Evolutionary conservation across 2,329 filamentous ascomycete species (phyloP).

Genomic region (Colletotrichum orchidophilum): DNA sequence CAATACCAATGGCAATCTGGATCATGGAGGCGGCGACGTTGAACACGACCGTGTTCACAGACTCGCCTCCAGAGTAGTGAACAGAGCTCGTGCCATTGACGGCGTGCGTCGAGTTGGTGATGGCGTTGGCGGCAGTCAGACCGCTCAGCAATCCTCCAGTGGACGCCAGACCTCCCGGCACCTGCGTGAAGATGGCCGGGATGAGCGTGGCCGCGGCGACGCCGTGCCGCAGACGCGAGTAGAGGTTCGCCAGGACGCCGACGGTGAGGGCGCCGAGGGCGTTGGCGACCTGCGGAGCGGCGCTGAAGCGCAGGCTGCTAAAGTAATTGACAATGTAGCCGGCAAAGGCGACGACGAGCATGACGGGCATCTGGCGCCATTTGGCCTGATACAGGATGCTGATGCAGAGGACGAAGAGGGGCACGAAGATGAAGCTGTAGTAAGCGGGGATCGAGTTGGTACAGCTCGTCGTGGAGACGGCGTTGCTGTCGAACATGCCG

Average conservation of each 20-base stretch:
- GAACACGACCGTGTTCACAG: slow-evolving; percentile 50
- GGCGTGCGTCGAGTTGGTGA: slow-evolving; percentile 49
- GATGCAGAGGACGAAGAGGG: slow-evolving; percentile 76
- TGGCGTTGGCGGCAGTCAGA: slow-evolving; percentile 52
- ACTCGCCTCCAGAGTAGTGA: slow-evolving; percentile 34
- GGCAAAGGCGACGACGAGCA: slow-evolving; percentile 76
- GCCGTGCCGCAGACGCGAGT: slow-evolving; percentile 69
- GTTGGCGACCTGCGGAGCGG: slow-evolving; percentile 79
- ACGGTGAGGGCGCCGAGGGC: slow-evolving; percentile 81
- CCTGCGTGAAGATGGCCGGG: slow-evolving; percentile 59
- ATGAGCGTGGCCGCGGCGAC: slow-evolving; percentile 58
- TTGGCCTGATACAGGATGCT: slow-evolving; percentile 83
- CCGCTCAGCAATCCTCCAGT: slow-evolving; percentile 58
- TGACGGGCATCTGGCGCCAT: slow-evolving; percentile 81
- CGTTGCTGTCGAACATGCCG: slow-evolving; percentile 65
- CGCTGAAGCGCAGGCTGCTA: slow-evolving; percentile 70
- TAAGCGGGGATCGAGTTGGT: slow-evolving; percentile 51
- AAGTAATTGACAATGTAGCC: slow-evolving; percentile 84
- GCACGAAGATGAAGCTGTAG: slow-evolving; percentile 75
- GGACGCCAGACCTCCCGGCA: slow-evolving; percentile 57
- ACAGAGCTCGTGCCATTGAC: slow-evolving; percentile 48
- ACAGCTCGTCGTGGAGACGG: slow-evolving; percentile 56
- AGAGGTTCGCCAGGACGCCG: slow-evolving; percentile 80
- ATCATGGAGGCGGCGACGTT: slow-evolving; percentile 60
- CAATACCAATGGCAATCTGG: slow-evolving; percentile 62